A percentile compares a stretch with the other conserved stretches of the same genome.
phyloP scores from a whole-genome alignment of 441 rosid species.

The Kokia cookei region DNA sequence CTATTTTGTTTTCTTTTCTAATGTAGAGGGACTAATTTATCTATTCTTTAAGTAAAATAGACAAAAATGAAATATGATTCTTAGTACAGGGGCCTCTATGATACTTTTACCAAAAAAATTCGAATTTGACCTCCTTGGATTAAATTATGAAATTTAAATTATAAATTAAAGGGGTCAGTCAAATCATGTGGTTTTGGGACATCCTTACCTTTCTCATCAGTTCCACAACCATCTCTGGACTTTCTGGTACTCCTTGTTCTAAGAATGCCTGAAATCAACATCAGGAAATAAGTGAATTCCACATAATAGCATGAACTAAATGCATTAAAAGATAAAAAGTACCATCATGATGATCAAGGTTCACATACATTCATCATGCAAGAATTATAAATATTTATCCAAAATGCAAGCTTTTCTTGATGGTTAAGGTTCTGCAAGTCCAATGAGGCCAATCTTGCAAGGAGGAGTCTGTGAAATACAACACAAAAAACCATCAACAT shows the following conservation, averaged over 20 bases:
- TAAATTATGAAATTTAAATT: too few species aligned
- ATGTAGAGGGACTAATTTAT: too few species aligned
- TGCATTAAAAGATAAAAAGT: not conserved
- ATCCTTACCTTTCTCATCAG: conserved; percentile 61
- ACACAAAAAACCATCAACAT: not conserved
- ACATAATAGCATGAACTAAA: not conserved
- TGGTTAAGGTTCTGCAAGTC: conserved; percentile 56
- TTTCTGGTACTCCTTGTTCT: conserved; percentile 69
- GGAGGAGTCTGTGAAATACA: conserved; percentile 42
- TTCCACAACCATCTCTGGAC: conserved; percentile 51
- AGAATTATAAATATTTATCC: conserved; percentile 81
- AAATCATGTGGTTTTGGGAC: not conserved
- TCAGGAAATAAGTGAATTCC: not conserved
- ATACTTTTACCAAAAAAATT: too few species aligned
- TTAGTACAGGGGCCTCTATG: too few species aligned
- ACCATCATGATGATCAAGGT: not conserved
- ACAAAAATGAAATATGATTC: too few species aligned
- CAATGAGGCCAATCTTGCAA: conserved; percentile 47
- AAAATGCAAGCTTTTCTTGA: conserved; percentile 86
- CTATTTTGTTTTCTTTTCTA: too few species aligned
- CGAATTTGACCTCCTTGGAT: too few species aligned
- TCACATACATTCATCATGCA: conserved; percentile 77
- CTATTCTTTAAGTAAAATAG: too few species aligned
- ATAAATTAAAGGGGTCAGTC: too few species aligned
- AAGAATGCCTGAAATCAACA: conserved; percentile 50